Evolutionary conservation across 1,284 basidiomycete species (phyloP).

Genomic region (Pascua guehoae): DNA sequence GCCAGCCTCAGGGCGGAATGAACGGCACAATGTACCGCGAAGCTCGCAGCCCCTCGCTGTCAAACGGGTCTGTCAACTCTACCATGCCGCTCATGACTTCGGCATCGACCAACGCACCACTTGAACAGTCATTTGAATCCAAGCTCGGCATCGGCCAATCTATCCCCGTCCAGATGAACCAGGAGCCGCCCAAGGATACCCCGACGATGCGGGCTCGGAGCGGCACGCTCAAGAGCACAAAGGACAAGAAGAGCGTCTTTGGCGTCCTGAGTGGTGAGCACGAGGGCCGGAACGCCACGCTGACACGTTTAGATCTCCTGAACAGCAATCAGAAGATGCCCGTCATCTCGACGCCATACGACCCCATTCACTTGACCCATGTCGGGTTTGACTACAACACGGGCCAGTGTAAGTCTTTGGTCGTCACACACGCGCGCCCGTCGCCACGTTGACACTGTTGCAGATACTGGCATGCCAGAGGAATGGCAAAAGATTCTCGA

Average conservation of each 20-base stretch:
- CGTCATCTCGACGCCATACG: slow-evolving; percentile 95
- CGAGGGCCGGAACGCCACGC: neutral
- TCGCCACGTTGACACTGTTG: slow-evolving; percentile 3
- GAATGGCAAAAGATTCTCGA: slow-evolving; percentile 98
- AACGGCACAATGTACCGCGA: slow-evolving; percentile 20
- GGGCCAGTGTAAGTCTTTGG: slow-evolving; percentile 66
- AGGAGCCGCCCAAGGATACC: slow-evolving; percentile 30
- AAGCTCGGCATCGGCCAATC: slow-evolving; percentile 31
- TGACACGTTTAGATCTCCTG: slow-evolving; percentile 60
- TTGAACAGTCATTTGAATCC: slow-evolving; percentile 38
- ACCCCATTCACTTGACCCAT: slow-evolving; percentile 99
- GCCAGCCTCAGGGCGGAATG: neutral
- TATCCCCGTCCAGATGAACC: slow-evolving; percentile 17
- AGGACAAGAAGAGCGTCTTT: slow-evolving; percentile 50
- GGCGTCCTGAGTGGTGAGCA: slow-evolving; percentile 47
- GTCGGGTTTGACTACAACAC: slow-evolving; percentile 99
- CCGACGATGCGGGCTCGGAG: slow-evolving; percentile 41
- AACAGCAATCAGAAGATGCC: slow-evolving; percentile 56
- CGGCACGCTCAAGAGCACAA: slow-evolving; percentile 47
- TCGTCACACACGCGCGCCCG: neutral
- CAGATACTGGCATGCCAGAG: slow-evolving; percentile 86
- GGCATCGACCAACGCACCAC: slow-evolving; percentile 10
- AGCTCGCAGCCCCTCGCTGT: slow-evolving; percentile 8
- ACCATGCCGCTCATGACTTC: neutral
- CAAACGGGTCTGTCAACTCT: slow-evolving; percentile 4